A percentile compares a stretch with the other conserved stretches of the same genome.
phyloP scores from a whole-genome alignment of 192 early-diverging fungal genomes.

The Glomus cerebriforme region DNA sequence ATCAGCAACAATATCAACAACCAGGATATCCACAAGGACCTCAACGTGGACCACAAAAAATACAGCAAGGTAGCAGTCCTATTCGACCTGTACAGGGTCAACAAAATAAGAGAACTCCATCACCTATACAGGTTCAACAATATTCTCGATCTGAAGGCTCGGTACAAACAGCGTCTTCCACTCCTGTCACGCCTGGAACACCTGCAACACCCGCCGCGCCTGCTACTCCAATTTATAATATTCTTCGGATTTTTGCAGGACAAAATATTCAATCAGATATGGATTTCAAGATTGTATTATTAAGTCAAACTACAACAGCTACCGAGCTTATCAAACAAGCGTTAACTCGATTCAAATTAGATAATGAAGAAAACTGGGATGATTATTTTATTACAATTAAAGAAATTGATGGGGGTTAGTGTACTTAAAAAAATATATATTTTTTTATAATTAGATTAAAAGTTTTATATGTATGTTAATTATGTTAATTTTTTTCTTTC shows the following conservation, averaged over 20 bases:
- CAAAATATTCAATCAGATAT: slow-evolving; percentile 38
- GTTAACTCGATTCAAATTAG: slow-evolving; percentile 54
- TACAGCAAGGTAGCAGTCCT: not conserved
- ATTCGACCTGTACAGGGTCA: not conserved
- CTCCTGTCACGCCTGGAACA: too few relatives aligned
- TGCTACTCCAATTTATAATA: slow-evolving; percentile 32
- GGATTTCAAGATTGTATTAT: slow-evolving; percentile 55
- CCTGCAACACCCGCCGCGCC: not conserved
- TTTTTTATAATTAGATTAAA: not conserved
- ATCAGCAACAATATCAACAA: not conserved
- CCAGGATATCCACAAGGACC: not conserved
- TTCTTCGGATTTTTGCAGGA: slow-evolving; percentile 57
- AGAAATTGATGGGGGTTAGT: slow-evolving; percentile 49
- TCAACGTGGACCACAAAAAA: not conserved
- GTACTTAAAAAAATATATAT: not conserved
- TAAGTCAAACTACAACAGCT: slow-evolving; percentile 46
- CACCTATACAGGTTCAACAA: not conserved
- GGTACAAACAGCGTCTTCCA: not conserved
- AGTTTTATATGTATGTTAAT: too few relatives aligned
- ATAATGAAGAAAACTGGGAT: slow-evolving; percentile 42
- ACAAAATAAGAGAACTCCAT: not conserved
- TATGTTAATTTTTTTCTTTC: not conserved
- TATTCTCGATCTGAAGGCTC: not conserved
- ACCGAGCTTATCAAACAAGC: slow-evolving; percentile 53
- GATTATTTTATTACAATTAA: slow-evolving; percentile 57